Conservation (phyloP, 768 basidiomycete genomes). For the Neoboletus subvelutipes region DNA sequence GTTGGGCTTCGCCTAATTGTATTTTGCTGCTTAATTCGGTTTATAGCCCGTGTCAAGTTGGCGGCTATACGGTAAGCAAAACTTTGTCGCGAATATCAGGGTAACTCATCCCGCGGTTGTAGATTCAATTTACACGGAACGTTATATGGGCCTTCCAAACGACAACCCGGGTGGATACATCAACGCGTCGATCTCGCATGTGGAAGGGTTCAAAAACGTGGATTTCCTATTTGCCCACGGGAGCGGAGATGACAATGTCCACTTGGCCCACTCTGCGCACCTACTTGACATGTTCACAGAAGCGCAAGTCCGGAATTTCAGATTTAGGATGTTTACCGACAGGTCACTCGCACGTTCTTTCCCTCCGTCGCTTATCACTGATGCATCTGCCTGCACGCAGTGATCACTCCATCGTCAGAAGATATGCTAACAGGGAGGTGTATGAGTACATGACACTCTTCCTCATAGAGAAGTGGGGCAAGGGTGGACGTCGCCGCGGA, state of each 20-base stretch:
- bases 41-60: constrained; percentile 84
- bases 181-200: constrained; percentile 84
- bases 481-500: constrained; percentile 64
- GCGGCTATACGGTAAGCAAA: constrained; percentile 65
- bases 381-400: constrained; percentile 38
- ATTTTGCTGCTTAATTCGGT: constrained; percentile 10
- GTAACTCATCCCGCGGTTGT: constrained; percentile 3
- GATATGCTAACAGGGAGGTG: constrained; percentile 82
- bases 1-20: constrained; percentile 27
- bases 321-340: constrained; percentile 97
- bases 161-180: constrained; percentile 86
- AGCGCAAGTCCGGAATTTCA: constrained; percentile 66
- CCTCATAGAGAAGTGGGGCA: constrained; percentile 92
- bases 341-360: constrained; percentile 50
- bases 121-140: constrained; percentile 97
- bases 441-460: constrained; percentile 85
- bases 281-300: constrained; percentile 91
- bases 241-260: constrained; percentile 96
- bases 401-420: constrained; percentile 71
- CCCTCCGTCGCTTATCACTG: constrained; percentile 1
- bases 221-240: constrained; percentile 90
- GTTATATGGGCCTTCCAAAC: constrained; percentile 88
- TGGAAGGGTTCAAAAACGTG: constrained; percentile 78
- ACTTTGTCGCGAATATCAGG: not conserved
- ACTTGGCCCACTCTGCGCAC: constrained; percentile 88